Base-by-base conservation (phyloP, 1,284 basidiomycete genomes). In the Irpex lacteus region DNA sequence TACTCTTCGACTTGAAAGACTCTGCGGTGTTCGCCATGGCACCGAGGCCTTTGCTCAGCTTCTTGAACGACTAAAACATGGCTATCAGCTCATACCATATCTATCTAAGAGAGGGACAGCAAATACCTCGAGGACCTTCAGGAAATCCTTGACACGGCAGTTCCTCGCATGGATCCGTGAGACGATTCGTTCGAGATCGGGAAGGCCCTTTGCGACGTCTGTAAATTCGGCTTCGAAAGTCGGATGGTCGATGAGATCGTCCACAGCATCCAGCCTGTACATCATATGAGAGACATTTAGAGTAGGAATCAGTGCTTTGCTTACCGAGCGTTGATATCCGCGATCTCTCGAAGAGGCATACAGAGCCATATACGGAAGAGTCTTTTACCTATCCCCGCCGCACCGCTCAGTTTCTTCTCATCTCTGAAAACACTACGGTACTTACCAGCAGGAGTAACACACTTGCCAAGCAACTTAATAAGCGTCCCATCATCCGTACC, bases 281-380 rank as follows among this genome's bases (percentile, higher is more conserved):
- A 34, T 4, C 57, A 50, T n/a, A 26, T 57, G 32, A 60, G 59
- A 50, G 44, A 32, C 55, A 21, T 15, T 7, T 13, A 8, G 19
- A 9, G 37, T n/a, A 62, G 18, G 18, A 40, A 54, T 9, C 11
- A 6, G 18, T 52, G 61, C 26, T 36, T 61, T 58, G 70, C 76
- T 52, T 70, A 93, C 92, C 95, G 84, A 59, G 92, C 89, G 72
- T 96, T 95, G 77, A 98, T 98, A 49, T 92, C 92, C 13, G 83
- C 75, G 32, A 88, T 86, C 53, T 93, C 86, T 50, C 89, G 85
- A 65, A 98, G 78, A 11, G 96, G 96, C 81, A 91, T 90, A 66
- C 94, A 96, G 6, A 98, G 80, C 96, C 96, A 98, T 66, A 96
- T 91, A 56, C 94, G 87, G 82, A 98, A 98, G 36, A 98, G 81